Evolutionary conservation across 495 filamentous ascomycete species (phyloP), one percentile per base, ranked within the genome.

Genomic region (Penicillium samsonianum): DNA sequence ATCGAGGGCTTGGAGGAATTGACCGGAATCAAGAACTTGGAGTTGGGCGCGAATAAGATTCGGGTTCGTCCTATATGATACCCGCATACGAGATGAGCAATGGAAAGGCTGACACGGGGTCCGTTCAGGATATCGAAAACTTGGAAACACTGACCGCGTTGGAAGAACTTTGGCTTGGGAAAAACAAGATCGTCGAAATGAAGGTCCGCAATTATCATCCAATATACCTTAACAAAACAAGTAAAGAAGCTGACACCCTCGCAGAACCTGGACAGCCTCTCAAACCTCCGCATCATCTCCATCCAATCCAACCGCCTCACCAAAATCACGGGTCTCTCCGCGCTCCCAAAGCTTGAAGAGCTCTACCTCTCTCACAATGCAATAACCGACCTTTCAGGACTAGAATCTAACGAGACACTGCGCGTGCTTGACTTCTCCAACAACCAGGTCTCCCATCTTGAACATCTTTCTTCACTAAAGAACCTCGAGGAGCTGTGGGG

Each of bases 331-430:
- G 90, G 90, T 48, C 82, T 99, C 20, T 79, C 82, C 14, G 72
- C 79, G 22, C 86, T 92, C 4, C 77, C 83, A n/a, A 83, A 87
- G 44, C 86, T 99, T 5, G 90, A 97, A 77, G 94, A 99, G 70
- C 81, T 99, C 46, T 96, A 99, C 78, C 88, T 98, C 67, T 96
- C 93, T n/a, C 91, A 99, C 78, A 99, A 99, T 70, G 84, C 84
- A n/a, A 78, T 99, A 41, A 87, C 86, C 28, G 80, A 84, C 14
- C 84, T 98, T 19, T 80, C 82, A 3, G 92, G 91, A 0, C 77
- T 98, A 17, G 87, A 91, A 35, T 64, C 77, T 37, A 91, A 88
- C 73, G 74, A 74, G 8, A 80, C 82, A 9, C 83, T 99, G 44
- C 84, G 85, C 35, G 84, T 92, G 22, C 73, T 99, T 31, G 94